phyloP scores from a whole-genome alignment of 2,329 filamentous ascomycete genomes.

The Akanthomyces uredinophilus region DNA sequence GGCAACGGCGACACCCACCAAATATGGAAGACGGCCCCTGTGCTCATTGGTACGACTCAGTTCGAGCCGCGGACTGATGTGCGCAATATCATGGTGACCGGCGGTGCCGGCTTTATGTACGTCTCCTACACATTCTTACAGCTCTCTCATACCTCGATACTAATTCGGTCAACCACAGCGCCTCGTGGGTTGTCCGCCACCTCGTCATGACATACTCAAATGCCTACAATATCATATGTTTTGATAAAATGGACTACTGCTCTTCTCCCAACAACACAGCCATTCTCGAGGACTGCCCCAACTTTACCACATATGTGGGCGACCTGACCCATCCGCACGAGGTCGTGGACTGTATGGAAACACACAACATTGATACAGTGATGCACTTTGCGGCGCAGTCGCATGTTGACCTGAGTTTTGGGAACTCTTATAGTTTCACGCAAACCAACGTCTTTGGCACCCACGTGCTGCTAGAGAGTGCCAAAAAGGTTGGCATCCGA shows the following conservation, averaged over 20 bases:
- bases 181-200: conserved; percentile 78
- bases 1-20: conserved; percentile 33
- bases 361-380: conserved; percentile 70
- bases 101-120: conserved; percentile 81
- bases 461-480: conserved; percentile 74
- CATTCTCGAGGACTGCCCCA: conserved; percentile 59
- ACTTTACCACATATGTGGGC: conserved; percentile 76
- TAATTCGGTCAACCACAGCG: conserved; percentile 42
- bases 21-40: conserved; percentile 62
- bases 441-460: conserved; percentile 79
- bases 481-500: conserved; percentile 64
- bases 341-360: conserved; percentile 65
- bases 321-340: conserved; percentile 68
- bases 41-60: conserved; percentile 63
- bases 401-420: conserved; percentile 77
- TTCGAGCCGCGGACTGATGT: conserved; percentile 65
- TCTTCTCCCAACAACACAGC: conserved; percentile 75
- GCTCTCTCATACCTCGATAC: not conserved
- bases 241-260: conserved; percentile 82
- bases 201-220: conserved; percentile 67
- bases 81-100: conserved; percentile 78
- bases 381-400: conserved; percentile 85
- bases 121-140: conserved; percentile 25
- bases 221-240: conserved; percentile 73
- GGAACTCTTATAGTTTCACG: conserved; percentile 76